A percentile compares a stretch with the other conserved stretches of the same genome.
phyloP scores from a whole-genome alignment of 2,329 filamentous ascomycete species.

The Scytalidium sp. region DNA sequence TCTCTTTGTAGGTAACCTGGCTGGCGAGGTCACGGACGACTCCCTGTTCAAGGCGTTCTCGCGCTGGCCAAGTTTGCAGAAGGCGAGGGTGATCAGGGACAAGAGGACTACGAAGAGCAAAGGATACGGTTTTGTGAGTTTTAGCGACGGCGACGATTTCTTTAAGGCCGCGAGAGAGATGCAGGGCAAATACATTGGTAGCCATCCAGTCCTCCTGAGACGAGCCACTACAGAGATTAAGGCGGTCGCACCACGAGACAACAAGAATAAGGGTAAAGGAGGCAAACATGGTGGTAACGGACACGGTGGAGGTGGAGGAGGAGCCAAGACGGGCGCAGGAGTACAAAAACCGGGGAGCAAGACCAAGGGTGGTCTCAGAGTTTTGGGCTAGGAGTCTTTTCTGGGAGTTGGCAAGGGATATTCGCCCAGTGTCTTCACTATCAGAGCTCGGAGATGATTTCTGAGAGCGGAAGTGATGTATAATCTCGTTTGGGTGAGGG shows the following conservation, averaged over 20 bases:
- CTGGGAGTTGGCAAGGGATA: not conserved
- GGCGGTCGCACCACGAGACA: slow-evolving; percentile 65
- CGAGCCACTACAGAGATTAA: slow-evolving; percentile 92
- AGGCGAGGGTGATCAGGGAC: slow-evolving; percentile 90
- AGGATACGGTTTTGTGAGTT: slow-evolving; percentile 95
- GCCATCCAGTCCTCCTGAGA: slow-evolving; percentile 84
- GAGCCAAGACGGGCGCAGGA: slow-evolving; percentile 42
- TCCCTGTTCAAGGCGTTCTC: slow-evolving; percentile 91
- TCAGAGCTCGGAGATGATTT: too few relatives aligned
- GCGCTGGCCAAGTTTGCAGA: slow-evolving; percentile 82
- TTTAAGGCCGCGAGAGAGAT: slow-evolving; percentile 96
- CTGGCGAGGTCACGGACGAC: slow-evolving; percentile 96
- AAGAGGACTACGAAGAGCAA: slow-evolving; percentile 96
- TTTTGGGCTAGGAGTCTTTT: slow-evolving; percentile 49
- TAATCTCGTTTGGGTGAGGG: too few relatives aligned
- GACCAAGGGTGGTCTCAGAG: slow-evolving; percentile 62
- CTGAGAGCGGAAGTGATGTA: too few relatives aligned
- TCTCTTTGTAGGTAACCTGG: slow-evolving; percentile 93
- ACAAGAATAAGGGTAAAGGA: slow-evolving; percentile 43
- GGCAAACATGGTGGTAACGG: slow-evolving; percentile 34
- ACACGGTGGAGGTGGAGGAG: slow-evolving; percentile 27
- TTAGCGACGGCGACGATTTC: slow-evolving; percentile 92
- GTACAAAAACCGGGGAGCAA: slow-evolving; percentile 62
- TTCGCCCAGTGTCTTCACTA: not conserved
- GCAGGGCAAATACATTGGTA: slow-evolving; percentile 99